Conservation (phyloP, 2,329 filamentous ascomycete genomes). For the Tolypocladium guangdongense region DNA sequence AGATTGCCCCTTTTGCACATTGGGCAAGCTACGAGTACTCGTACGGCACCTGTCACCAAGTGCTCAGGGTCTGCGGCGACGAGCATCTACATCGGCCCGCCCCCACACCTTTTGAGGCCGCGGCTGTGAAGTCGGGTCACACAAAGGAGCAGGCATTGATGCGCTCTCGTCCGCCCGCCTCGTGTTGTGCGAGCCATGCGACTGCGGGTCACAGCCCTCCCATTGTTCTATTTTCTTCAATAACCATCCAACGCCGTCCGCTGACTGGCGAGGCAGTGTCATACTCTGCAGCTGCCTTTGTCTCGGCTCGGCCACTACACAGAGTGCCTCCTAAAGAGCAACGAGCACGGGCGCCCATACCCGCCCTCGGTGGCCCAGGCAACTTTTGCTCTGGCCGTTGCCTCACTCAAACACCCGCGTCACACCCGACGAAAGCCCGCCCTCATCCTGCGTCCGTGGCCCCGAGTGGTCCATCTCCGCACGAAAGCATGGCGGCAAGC, state of each 20-base stretch:
- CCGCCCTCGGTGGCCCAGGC: background rate
- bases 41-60: background rate
- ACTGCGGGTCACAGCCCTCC: background rate
- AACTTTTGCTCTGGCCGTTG: background rate
- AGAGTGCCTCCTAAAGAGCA: background rate
- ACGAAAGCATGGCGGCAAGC: slow-evolving; percentile 15
- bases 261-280: background rate
- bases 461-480: background rate
- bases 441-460: background rate
- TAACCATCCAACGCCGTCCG: background rate
- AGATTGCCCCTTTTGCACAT: background rate
- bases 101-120: background rate
- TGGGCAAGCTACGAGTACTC: background rate
- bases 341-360: background rate
- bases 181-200: background rate
- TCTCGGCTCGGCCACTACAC: background rate
- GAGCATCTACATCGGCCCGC: background rate
- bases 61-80: background rate
- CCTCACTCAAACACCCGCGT: background rate
- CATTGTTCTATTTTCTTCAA: background rate
- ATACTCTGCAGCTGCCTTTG: background rate
- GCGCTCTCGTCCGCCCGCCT: background rate
- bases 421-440: background rate
- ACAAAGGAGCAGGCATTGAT: background rate
- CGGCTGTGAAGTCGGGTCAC: background rate